Evolutionary conservation across 305 asterid genomes (phyloP), one percentile per base, ranked within the genome.

Genomic region (Petunia hybrid): DNA sequence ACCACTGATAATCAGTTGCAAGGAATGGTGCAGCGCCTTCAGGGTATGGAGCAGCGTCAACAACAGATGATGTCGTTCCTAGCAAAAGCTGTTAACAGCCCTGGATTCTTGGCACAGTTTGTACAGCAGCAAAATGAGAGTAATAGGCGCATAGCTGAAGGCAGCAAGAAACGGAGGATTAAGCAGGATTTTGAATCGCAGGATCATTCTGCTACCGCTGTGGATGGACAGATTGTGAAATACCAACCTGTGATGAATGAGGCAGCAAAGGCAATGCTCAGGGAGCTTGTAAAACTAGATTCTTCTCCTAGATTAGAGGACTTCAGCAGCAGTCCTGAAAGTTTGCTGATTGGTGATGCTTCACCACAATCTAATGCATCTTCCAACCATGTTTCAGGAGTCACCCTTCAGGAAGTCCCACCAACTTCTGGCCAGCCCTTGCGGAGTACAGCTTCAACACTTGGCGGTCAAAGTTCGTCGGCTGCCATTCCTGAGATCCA

Each of bases 1-100:
- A 0, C 97, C 51, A 93, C 99, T 5, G 98, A 93, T 76, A 85
- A 80, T 77, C 99, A 94, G 87, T 62, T 93, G 79, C 97, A 95
- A 79, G 76, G 95, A 53, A 93, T 92, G 91, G 94, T 89, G 46
- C 95, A 92, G 84, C 95, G 96, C 43, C 93, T 95, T 81, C 99
- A 95, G 86, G 97, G 94, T 68, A 95, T 95, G 99, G 99, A 94
- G 82, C 99, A 91, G 82, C 90, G 98, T 67, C 99, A 95, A 76
- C 98, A 92, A 80, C 98, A 95, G 78, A 95, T 95, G 98, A 95
- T 95, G 99, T 91, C 97, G n/a, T 95, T 95, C 87, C 91, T 95
- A 31, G 98, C 98, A 59, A 95, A 95, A 79, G 98, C 98, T 2
- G 94, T 95, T 57, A 94, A 95, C 86, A 93, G 95, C 82, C 98